Base-by-base conservation (phyloP, 2,329 filamentous ascomycete species). In the Didymella sp. region DNA sequence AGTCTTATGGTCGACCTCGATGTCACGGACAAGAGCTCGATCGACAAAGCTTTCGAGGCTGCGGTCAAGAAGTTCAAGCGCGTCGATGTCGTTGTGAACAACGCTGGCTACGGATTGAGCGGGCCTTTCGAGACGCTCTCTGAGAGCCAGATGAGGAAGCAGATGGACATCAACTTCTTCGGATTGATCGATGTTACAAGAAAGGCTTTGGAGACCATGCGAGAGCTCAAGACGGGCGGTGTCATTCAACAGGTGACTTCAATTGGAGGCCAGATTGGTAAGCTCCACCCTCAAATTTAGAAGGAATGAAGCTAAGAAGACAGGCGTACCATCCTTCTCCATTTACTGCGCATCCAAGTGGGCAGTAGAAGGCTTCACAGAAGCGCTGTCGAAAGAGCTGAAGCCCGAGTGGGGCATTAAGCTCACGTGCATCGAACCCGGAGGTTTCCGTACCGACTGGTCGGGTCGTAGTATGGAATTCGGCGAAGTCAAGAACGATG, bases 121-220 rank as follows among this genome's bases (percentile, higher is more conserved):
- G 82, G 81, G 12, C 78, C 81, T 1, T 80, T 86, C 44, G 85
- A 88, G 63, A 80, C 81, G 6, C 69, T 83, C 2, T 74, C 75
- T 1, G 77, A 85, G 1, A 67, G 77, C 2, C 78, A 84, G 27
- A 80, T 84, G 38, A 76, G 80, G 2, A 78, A 70, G 2, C 81
- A 87, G 63, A 80, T 87, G 71, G 82, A 88, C 46, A 79, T 84
- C 57, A 87, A 88, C 64, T 83, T 87, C 66, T 85, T 84, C 53
- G 85, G 85, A 3, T 71, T 85, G 1, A 68, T 87, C 4, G 77
- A 82, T 41, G 80, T 86, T 1, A 86, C 84, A 5, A 73, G 77
- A 41, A 76, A 73, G 59, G 78, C 78, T 1, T 70, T 81, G 58
- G 71, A 78, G 54, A 67, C 70, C n/a, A 79, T 81, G 78, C 72